Percentiles rank a stretch among this genome's conserved stretches.
These are phyloP conservation scores for Trichoderma guizhouense DNA, from an alignment of 2,329 filamentous ascomycete species.

Conservation along the genomic window DNA sequence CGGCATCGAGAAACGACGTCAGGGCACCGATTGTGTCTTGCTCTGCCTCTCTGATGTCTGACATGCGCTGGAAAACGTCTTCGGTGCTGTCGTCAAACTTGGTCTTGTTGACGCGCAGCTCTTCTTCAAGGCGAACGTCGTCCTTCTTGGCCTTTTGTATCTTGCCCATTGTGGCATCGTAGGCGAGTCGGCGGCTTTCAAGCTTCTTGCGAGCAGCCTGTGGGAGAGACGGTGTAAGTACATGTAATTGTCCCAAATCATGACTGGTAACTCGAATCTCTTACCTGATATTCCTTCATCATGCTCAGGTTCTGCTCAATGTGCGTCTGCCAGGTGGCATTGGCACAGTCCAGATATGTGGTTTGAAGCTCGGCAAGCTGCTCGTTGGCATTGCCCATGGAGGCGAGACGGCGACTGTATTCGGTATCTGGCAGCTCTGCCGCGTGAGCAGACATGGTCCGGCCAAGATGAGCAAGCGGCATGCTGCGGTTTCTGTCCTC, in stretches of 20 bases:
- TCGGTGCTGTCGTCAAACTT: conserved; percentile 96
- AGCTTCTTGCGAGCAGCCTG: conserved; percentile 85
- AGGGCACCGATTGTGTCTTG: conserved; percentile 77
- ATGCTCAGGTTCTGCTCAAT: conserved; percentile 83
- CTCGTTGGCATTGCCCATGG: conserved; percentile 82
- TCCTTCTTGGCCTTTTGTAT: conserved; percentile 92
- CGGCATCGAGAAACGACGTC: conserved; percentile 77
- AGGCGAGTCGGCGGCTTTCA: conserved; percentile 81
- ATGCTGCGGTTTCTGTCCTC: conserved; percentile 87
- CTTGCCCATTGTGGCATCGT: conserved; percentile 84
- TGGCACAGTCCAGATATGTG: conserved; percentile 72
- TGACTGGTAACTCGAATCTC: conserved; percentile 24
- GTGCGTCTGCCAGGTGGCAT: conserved; percentile 84
- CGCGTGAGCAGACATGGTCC: conserved; percentile 82
- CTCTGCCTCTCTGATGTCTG: conserved; percentile 93
- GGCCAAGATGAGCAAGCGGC: conserved; percentile 74
- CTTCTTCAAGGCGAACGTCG: conserved; percentile 89
- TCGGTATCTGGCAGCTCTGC: conserved; percentile 90
- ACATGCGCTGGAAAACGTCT: conserved; percentile 87
- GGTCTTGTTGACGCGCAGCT: conserved; percentile 82
- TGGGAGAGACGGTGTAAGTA: neutral
- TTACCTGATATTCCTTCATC: conserved; percentile 96
- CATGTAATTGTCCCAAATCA: neutral
- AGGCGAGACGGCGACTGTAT: conserved; percentile 80
- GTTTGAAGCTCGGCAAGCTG: conserved; percentile 83